phyloP scores from a whole-genome alignment of 805 yeast species.

The Cyberlindnera lachancei region DNA sequence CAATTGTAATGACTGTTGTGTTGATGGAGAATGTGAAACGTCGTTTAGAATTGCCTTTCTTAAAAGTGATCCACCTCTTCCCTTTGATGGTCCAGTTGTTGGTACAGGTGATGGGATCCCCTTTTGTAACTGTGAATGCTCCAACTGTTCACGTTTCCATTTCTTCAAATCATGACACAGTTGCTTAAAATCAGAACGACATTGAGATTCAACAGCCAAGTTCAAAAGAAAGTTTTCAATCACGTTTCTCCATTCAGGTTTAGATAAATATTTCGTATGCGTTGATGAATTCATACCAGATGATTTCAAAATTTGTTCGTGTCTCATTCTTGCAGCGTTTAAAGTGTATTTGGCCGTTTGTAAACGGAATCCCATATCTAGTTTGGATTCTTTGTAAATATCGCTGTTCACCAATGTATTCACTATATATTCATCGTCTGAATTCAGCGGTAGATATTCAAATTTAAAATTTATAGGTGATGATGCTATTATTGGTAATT shows the following conservation, averaged over 20 bases:
- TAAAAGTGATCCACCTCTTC: slow-evolving; percentile 16
- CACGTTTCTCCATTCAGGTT: slow-evolving; percentile 66
- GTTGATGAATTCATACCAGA: slow-evolving; percentile 12
- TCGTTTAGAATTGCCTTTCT: slow-evolving; percentile 28
- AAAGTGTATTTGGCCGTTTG: slow-evolving; percentile 61
- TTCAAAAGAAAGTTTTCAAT: slow-evolving; percentile 62
- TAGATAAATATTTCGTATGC: slow-evolving; percentile 26
- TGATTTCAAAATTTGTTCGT: slow-evolving; percentile 27
- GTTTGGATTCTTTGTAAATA: slow-evolving; percentile 56
- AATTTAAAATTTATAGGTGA: slow-evolving; percentile 34
- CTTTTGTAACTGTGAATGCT: slow-evolving; percentile 1
- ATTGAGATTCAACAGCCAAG: slow-evolving; percentile 64
- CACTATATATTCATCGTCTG: slow-evolving; percentile 46
- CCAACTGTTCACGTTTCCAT: slow-evolving; percentile 26
- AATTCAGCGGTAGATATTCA: slow-evolving; percentile 42
- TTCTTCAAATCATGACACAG: slow-evolving; percentile 40
- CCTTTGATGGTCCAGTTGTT: neutral
- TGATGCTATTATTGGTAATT: slow-evolving; percentile 36
- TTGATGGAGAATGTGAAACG: slow-evolving; percentile 9
- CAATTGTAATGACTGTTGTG: slow-evolving; percentile 2
- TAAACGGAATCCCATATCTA: slow-evolving; percentile 43
- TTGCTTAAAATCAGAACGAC: slow-evolving; percentile 55
- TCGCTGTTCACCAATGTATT: slow-evolving; percentile 48
- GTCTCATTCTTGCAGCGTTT: slow-evolving; percentile 46
- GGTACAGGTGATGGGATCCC: slow-evolving; percentile 1